Evolutionary conservation across 1,284 basidiomycete species (phyloP), one percentile per base, ranked within the genome.

Genomic region (Microbotryomycetes sp.): DNA sequence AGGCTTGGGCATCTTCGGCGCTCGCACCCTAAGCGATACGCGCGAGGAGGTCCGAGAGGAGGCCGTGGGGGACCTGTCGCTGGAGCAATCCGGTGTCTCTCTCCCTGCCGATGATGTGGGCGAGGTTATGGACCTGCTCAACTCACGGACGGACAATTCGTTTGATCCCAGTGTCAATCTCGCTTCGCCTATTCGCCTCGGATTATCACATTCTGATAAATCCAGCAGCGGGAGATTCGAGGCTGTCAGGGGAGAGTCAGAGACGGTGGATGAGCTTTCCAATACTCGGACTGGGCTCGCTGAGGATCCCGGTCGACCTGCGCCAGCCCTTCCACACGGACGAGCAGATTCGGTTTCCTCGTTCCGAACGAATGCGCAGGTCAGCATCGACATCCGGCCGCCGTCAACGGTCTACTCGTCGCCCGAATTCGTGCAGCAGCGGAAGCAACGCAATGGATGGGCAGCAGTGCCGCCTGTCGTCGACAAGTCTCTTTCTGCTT

Each of bases 171-270:
- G 14, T 32, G 28, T 57, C 23, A 55, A 61, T 28, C 66, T 71
- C 22, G 69, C 70, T 0, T 71, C 70, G 6, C 70, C 70, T 3
- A 71, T 71, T 23, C 65, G 66, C 15, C 68, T 71, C 32, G 60
- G 46, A 28, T 58, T 62, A 4, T 52, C 53, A 3, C 5, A n/a
- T 12, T 23, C 32, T 6, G 36, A 56, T 0, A 31, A 54, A 3
- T 36, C 25, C 0, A 25, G 36, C 0, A 42, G 29, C 14, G 56
- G 57, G 6, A 42, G 51, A 4, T 66, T 63, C 31, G 30, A 52
- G 30, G 25, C 7, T 7, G n/a, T n/a, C 0, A 42, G 29, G 7
- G 56, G 57, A 6, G 42, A 54, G 3, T 66, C 60, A 29, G 30
- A 52, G 30, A 19, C 7, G 7, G 36, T 12, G 36, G 36, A 42